Percentiles rank a stretch among this genome's conserved stretches.
Evolutionary conservation across 306 rosid genomes (phyloP).

Genomic region (Cicer chorassanicum): DNA sequence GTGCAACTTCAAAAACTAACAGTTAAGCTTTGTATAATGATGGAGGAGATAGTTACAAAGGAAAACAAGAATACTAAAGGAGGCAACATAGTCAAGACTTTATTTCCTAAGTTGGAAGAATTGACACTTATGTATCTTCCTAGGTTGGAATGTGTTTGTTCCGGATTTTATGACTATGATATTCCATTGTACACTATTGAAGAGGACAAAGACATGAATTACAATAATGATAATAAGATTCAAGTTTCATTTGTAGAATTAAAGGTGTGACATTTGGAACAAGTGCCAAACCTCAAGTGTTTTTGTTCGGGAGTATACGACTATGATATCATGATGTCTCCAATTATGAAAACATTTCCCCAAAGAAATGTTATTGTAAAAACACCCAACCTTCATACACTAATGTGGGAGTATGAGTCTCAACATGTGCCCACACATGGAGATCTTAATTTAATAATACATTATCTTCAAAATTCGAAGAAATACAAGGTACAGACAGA

Average conservation of each 20-base stretch:
- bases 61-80: neutral
- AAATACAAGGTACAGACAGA: slow-evolving; percentile 2
- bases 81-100: neutral
- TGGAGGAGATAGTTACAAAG: slow-evolving; percentile 21
- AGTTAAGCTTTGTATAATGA: fast-evolving
- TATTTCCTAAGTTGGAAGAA: neutral
- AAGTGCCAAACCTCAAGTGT: neutral
- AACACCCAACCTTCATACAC: slow-evolving; percentile 1
- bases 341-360: neutral
- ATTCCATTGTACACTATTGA: neutral
- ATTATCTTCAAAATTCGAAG: neutral
- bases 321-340: neutral
- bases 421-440: neutral
- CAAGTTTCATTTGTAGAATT: slow-evolving; percentile 16
- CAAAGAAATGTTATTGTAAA: neutral
- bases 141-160: neutral
- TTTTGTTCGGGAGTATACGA: slow-evolving; percentile 22
- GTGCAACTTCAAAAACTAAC: neutral
- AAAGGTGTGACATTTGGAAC: fast-evolving
- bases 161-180: neutral
- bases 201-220: neutral
- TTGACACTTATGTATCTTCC: neutral
- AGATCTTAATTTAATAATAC: slow-evolving; percentile 19
- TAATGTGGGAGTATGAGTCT: fast-evolving
- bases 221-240: neutral